Evolutionary conservation across 257 asterid genomes (phyloP), one percentile per base, ranked within the genome.

Genomic region (Primulina eburnea): DNA sequence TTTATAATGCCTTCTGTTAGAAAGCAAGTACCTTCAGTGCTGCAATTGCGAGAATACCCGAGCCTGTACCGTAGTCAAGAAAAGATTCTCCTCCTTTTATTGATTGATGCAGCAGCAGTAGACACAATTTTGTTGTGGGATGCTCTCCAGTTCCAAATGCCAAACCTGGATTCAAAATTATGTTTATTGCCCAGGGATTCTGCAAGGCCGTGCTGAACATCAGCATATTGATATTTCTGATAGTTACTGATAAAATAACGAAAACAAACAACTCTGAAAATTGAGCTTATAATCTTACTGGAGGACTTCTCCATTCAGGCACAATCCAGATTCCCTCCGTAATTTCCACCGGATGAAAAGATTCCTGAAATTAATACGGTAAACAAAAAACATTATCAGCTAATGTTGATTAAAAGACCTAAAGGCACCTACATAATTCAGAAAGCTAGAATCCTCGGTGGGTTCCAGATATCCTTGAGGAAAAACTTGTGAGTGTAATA

Each of bases 111-210:
- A 93, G 89, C 72, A 90, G 71, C 71, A 89, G 70, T 34, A 93
- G 79, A 73, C 99, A 93, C 83, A 93, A 71, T 81, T 86, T 93
- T 68, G 99, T 90, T 1, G 97, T 87, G 71, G 96, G 90, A 76
- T 90, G 97, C 67, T 93, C 98, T 68, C 98, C 98, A 28, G 98
- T 93, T 67, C 98, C 97, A 74, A 93, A 93, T 71, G 98, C 96
- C 86, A 93, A 80, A 76, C 98, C 98, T 33, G 97, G 96, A 71
- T 90, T 89, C 63, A 93, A 72, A 69, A 90, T 71, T 38, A 93
- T 87, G 80, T 90, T 93, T 65, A 80, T 81, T 52, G 96, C 97
- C 14, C 4, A 3, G 16, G 37, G 97, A 93, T 82, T 86, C 90
- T 47, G 90, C 95, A 29, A 84, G 78, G 21, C 47, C 53, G 37